Evolutionary conservation across 2,329 filamentous ascomycete species (phyloP).

Genomic region (Fusarium guadeloupense): DNA sequence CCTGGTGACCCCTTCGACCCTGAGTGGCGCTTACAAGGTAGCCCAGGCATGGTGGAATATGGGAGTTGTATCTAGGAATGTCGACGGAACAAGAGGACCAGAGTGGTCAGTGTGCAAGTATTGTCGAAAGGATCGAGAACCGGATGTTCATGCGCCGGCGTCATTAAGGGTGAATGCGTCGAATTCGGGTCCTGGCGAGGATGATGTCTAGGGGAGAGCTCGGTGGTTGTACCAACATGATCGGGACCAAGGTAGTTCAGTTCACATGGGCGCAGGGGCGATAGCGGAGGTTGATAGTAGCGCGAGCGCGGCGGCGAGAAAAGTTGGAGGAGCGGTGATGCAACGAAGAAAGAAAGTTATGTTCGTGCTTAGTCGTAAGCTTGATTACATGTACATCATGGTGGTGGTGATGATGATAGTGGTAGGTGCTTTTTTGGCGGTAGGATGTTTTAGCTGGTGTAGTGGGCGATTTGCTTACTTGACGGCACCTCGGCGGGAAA

Average conservation of each 20-base stretch:
- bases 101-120: slow-evolving; percentile 10
- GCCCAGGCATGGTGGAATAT: slow-evolving; percentile 61
- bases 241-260: slow-evolving; percentile 46
- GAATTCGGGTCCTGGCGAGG: slow-evolving; percentile 49
- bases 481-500: slow-evolving; percentile 35
- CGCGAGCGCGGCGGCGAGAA: neutral
- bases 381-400: slow-evolving; percentile 26
- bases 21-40: slow-evolving; percentile 58
- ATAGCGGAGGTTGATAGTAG: slow-evolving; percentile 12
- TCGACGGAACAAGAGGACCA: neutral
- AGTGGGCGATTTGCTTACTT: slow-evolving; percentile 23
- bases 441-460: slow-evolving; percentile 29
- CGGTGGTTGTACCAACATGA: slow-evolving; percentile 54
- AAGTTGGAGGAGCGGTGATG: neutral
- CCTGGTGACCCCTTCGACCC: slow-evolving; percentile 5
- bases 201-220: slow-evolving; percentile 48
- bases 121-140: slow-evolving; percentile 15
- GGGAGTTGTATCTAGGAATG: slow-evolving; percentile 4
- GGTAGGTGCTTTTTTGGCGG: slow-evolving; percentile 29
- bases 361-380: neutral
- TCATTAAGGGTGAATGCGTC: slow-evolving; percentile 51
- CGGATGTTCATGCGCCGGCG: slow-evolving; percentile 50
- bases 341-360: neutral
- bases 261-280: slow-evolving; percentile 47
- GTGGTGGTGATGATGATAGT: slow-evolving; percentile 3